Evolutionary conservation across 352 stramenopile species (phyloP).

Genomic region (Globisporangium paroecandrum): DNA sequence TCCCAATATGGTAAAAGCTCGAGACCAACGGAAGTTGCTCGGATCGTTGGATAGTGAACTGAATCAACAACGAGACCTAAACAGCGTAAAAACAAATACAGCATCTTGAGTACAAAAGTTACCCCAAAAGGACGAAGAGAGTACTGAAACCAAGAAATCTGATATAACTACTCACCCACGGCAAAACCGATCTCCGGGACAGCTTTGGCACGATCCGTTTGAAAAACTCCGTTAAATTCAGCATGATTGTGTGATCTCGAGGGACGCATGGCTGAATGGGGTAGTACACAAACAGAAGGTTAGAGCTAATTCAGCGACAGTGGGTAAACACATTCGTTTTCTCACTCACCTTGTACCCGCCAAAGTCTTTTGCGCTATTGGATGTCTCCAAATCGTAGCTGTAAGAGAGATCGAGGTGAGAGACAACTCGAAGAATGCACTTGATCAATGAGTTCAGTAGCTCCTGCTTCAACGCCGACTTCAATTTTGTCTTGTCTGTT

Average conservation of each 20-base stretch:
- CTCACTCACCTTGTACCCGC: conserved; percentile 52
- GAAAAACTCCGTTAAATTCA: conserved; percentile 77
- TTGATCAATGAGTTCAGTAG: conserved; percentile 59
- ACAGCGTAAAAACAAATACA: background rate
- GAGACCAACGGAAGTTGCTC: conserved; percentile 45
- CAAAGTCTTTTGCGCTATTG: conserved; percentile 31
- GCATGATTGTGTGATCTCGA: conserved; percentile 77
- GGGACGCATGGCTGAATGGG: conserved; percentile 44
- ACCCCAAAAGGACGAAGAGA: background rate
- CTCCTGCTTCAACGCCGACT: conserved; percentile 26
- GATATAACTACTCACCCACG: conserved; percentile 43
- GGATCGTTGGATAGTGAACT: conserved; percentile 28
- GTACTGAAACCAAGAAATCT: background rate
- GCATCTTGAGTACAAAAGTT: background rate
- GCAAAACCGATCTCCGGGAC: conserved; percentile 19
- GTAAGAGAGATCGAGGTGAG: conserved; percentile 66
- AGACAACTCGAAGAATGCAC: conserved; percentile 40
- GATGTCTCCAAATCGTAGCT: conserved; percentile 49
- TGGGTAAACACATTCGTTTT: background rate
- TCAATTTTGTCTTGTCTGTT: conserved; percentile 6
- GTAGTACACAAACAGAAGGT: conserved; percentile 1
- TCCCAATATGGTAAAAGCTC: conserved; percentile 59
- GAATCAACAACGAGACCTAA: conserved; percentile 37
- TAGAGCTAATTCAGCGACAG: background rate
- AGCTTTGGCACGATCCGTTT: conserved; percentile 48